Evolutionary conservation across 768 basidiomycete species (phyloP), one percentile per base, ranked within the genome.

Genomic region (Agrocybe pediades): DNA sequence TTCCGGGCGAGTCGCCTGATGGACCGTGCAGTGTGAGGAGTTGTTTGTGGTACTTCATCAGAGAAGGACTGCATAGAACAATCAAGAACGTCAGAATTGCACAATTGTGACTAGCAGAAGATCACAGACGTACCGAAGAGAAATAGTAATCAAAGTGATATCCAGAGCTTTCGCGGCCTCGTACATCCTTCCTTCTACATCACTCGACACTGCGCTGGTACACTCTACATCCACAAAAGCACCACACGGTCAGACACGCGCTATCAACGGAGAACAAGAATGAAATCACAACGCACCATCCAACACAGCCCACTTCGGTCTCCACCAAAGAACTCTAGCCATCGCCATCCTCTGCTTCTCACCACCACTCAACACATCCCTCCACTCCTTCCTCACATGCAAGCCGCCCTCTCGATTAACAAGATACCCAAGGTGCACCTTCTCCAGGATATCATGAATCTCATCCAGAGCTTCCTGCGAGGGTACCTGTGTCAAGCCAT

Each of bases 301-400:
- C 55, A 95, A 73, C 13, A 96, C 80, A 0, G 87, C 93, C 68
- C 88, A 95, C 66, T 81, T 83, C 1, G 93, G 93, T 26, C 77
- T 70, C 68, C 92, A 92, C 69, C 93, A 95, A 68, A 98, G 91
- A 16, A 95, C 87, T n/a, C 95, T 79, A 6, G 95, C 92, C 80
- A 98, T 84, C 0, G 83, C 88, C 90, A 98, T 95, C 84, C 95
- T 72, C 70, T 98, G 96, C 72, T 97, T 98, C 81, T 98, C 96
- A 0, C 96, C 96, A 0, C 96, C 96, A 61, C 92, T 95, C 63
- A 96, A 73, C 41, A 98, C 92, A 71, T 97, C 93, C 58, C 93
- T 82, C 95, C 95, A 98, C 69, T 98, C 95, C 71, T 97, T 98
- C 64, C 88, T 74, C 23, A 92, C 88, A 55, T 76, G 77, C 85